These are phyloP conservation scores for Cadophora sp. DNA, from an alignment of 2,329 filamentous ascomycete genomes.

Conservation along the genomic window DNA sequence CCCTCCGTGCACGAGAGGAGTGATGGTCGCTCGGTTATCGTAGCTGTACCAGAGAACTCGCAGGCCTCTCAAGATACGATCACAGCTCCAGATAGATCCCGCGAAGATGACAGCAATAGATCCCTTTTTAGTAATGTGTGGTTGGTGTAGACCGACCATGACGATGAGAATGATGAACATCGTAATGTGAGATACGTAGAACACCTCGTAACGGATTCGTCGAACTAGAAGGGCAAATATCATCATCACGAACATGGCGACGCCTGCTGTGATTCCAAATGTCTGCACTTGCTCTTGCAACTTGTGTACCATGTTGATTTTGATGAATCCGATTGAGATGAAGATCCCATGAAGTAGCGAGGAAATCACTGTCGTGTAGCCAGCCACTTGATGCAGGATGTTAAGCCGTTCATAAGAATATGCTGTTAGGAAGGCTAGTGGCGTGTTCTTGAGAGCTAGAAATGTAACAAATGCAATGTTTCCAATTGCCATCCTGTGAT, in stretches of 20 bases:
- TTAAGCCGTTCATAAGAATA: constrained; percentile 67
- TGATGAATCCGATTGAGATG: constrained; percentile 17
- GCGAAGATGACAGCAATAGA: constrained; percentile 52
- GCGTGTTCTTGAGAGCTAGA: constrained; percentile 64
- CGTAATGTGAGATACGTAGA: constrained; percentile 59
- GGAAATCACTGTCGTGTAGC: constrained; percentile 55
- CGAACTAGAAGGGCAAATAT: constrained; percentile 28
- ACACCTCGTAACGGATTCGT: constrained; percentile 59
- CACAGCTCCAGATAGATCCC: constrained; percentile 56
- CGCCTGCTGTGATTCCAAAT: constrained; percentile 54
- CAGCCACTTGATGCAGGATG: constrained; percentile 60
- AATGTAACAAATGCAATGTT: constrained; percentile 61
- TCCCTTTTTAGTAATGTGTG: constrained; percentile 49
- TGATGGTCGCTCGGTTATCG: constrained; percentile 60
- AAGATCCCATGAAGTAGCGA: constrained; percentile 53
- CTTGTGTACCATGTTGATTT: constrained; percentile 48
- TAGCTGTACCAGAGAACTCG: constrained; percentile 53
- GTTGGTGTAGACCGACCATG: constrained; percentile 58
- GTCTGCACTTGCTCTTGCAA: constrained; percentile 36
- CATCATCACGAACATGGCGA: constrained; percentile 48
- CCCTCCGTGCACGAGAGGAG: constrained; percentile 59
- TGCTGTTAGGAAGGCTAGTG: constrained; percentile 57
- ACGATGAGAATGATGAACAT: constrained; percentile 58
- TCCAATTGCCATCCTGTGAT: constrained; percentile 52
- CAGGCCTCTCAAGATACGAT: constrained; percentile 55